Percentiles rank a stretch among this genome's conserved stretches.
Conservation (phyloP, 1,284 basidiomycete genomes). For the Gomphus sp. region DNA sequence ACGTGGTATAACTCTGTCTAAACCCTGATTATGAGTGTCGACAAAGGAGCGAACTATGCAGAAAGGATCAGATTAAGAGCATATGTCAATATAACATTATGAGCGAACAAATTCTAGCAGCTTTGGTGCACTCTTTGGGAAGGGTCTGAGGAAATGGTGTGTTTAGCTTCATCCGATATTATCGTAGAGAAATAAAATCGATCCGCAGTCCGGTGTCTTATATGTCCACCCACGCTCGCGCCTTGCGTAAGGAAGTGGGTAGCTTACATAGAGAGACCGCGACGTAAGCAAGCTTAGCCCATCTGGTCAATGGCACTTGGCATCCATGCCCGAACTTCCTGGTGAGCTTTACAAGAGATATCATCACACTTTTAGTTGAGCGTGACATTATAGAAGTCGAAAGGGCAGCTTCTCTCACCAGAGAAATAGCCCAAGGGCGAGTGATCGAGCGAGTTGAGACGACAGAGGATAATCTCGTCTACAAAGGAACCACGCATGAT, state of each 20-base stretch:
- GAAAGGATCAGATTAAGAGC: constrained; percentile 1
- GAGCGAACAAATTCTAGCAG: constrained; percentile 60
- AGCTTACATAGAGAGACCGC: neutral
- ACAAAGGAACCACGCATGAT: constrained; percentile 43
- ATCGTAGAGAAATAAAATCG: neutral
- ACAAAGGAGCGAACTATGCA: constrained; percentile 62
- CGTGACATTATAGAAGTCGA: constrained; percentile 51
- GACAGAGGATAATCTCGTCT: constrained; percentile 63
- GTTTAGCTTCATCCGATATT: constrained; percentile 40
- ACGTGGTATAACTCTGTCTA: constrained; percentile 68
- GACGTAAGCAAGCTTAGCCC: neutral
- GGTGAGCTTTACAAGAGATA: neutral
- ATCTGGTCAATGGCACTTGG: neutral
- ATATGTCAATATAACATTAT: neutral
- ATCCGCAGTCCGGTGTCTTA: neutral
- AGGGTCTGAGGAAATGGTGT: constrained; percentile 62
- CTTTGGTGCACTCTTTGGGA: constrained; percentile 67
- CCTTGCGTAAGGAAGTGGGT: neutral
- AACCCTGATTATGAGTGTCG: constrained; percentile 58
- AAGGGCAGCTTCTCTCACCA: constrained; percentile 52
- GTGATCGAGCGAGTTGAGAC: constrained; percentile 51
- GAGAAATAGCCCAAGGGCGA: constrained; percentile 46
- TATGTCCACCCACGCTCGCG: neutral
- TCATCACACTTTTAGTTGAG: neutral
- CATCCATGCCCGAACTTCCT: constrained; percentile 6